Conservation (phyloP, 2,329 filamentous ascomycete species). For the Talaromyces sp. region DNA sequence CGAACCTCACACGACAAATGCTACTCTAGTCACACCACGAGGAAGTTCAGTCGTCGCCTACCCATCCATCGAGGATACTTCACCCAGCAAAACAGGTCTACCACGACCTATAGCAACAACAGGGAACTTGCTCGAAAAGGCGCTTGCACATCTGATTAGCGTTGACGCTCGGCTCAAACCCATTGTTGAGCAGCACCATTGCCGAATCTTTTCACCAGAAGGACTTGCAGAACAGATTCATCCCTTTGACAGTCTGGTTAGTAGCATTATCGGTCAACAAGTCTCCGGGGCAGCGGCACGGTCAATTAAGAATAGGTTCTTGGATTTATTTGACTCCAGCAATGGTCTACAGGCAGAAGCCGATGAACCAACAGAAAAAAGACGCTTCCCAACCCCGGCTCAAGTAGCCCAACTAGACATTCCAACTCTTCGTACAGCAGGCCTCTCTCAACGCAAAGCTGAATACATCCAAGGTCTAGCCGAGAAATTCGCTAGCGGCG, state of each 20-base stretch:
- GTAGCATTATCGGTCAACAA: constrained; percentile 92
- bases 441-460: constrained; percentile 88
- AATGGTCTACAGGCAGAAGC: constrained; percentile 11
- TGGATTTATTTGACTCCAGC: constrained; percentile 60
- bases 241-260: constrained; percentile 76
- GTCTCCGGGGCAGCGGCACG: constrained; percentile 88
- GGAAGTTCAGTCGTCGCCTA: constrained; percentile 45
- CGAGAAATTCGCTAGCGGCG: constrained; percentile 69
- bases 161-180: constrained; percentile 67
- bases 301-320: constrained; percentile 81
- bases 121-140: constrained; percentile 67
- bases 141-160: constrained; percentile 66
- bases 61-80: constrained; percentile 35
- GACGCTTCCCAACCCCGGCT: constrained; percentile 67
- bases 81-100: constrained; percentile 38
- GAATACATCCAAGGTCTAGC: constrained; percentile 89
- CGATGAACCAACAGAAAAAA: constrained; percentile 10
- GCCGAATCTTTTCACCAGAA: constrained; percentile 71
- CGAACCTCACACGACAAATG: constrained; percentile 46
- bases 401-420: constrained; percentile 63
- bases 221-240: constrained; percentile 81
- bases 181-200: constrained; percentile 69
- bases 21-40: constrained; percentile 45
- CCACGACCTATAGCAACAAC: constrained; percentile 55
- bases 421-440: constrained; percentile 69